Evolutionary conservation across 768 basidiomycete species (phyloP), one percentile per base, ranked within the genome.

Genomic region (Kwoniella heveanensis): DNA sequence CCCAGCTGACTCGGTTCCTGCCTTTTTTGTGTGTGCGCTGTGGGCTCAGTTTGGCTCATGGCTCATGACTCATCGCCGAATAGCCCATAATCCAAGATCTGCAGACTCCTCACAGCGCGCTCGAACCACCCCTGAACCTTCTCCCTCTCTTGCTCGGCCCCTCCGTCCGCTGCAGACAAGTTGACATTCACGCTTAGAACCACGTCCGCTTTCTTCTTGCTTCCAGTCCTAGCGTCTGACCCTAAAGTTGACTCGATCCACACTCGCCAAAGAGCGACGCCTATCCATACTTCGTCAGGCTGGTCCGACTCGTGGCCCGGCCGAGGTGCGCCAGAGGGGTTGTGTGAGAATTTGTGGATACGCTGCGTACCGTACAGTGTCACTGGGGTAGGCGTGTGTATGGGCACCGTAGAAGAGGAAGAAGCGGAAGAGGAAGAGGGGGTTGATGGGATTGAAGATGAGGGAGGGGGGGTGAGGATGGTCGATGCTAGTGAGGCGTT

Each of bases 151-250:
- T 79, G 62, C 72, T 80, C 78, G 12, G 85, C 80, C 52, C 81
- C 80, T 44, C 83, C 80, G 39, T 69, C 60, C 30, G 67, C 60
- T 1, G 69, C 67, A 44, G 36, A 49, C 1, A 73, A 27, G 29
- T 94, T 94, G 22, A 90, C 84, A 79, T 94, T 97, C 74, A 88
- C 88, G 19, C 90, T 89, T 64, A 90, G 84, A 27, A 96, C 89
- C 22, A 99, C 77, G 76, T 99, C 96, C 6, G 88, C 85, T 32
- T 83, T 83, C 78, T 90, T 90, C 54, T 63, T 67, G 8, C 21
- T 19, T 22, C 6, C 2, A 10, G 12, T 32, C 30, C 21, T 17
- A 7, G 21, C 3, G n/a, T 39, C 21, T 29, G n/a, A n/a, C n/a
- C n/a, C n/a, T n/a, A n/a, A n/a, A n/a, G n/a, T n/a, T n/a, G n/a